Percentiles rank a stretch among this genome's conserved stretches.
These are phyloP conservation scores for Solanum arcanum DNA, from an alignment of 257 asterid genomes.

Conservation along the genomic window DNA sequence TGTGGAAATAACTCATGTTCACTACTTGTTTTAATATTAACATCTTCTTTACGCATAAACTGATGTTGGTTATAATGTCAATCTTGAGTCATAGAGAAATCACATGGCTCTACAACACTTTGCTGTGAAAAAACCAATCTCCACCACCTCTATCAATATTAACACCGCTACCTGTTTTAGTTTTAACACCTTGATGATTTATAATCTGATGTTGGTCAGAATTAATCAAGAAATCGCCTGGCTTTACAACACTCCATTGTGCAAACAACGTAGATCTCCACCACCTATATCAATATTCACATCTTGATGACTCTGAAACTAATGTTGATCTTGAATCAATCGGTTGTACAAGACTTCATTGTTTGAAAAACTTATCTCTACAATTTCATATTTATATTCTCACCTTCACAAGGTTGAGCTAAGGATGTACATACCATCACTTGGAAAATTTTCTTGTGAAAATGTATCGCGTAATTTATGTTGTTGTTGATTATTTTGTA, in stretches of 20 bases:
- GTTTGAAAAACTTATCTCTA: background rate
- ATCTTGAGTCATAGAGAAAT: no score
- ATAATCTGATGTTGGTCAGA: background rate
- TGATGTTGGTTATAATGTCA: no score
- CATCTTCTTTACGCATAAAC: no score
- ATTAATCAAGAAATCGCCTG: conserved; percentile 35
- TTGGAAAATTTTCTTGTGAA: background rate
- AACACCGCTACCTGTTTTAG: conserved; percentile 20
- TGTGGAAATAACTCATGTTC: no score
- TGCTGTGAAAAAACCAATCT: no score
- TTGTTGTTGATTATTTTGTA: background rate
- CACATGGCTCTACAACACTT: no score
- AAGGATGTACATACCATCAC: background rate
- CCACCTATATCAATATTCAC: background rate
- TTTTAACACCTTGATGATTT: conserved; percentile 21
- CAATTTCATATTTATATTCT: no score
- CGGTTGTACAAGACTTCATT: background rate
- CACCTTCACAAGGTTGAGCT: background rate
- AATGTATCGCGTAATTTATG: background rate
- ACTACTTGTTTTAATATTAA: no score
- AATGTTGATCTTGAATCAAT: background rate
- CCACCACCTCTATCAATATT: no score
- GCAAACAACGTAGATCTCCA: conserved; percentile 15
- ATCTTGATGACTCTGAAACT: background rate
- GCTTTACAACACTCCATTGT: conserved; percentile 83